Evolutionary conservation across 805 yeast genomes (phyloP).

Genomic region (Tetrapisispora arboricola): DNA sequence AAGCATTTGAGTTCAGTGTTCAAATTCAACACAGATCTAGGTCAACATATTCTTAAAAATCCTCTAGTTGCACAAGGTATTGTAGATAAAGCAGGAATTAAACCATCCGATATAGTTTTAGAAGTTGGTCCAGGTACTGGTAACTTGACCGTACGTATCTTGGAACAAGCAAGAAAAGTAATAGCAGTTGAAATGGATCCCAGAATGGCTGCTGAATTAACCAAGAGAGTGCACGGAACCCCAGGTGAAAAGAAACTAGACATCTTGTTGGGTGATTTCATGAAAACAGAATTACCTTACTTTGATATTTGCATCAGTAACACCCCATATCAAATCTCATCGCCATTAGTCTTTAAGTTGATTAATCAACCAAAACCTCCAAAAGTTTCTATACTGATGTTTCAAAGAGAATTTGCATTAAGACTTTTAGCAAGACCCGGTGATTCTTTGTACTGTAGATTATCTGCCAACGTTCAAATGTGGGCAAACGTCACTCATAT

Average conservation of each 20-base stretch:
- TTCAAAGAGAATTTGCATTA: conserved; percentile 93
- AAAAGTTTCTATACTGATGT: conserved; percentile 89
- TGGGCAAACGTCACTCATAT: conserved; percentile 99
- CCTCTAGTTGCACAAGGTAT: conserved; percentile 97
- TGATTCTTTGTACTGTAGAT: conserved; percentile 83
- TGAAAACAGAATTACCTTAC: conserved; percentile 89
- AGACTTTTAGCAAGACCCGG: conserved; percentile 93
- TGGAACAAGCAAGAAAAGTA: conserved; percentile 90
- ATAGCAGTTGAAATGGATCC: conserved; percentile 98
- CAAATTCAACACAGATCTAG: conserved; percentile 92
- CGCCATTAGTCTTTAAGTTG: conserved; percentile 89
- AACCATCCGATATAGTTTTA: conserved; percentile 83
- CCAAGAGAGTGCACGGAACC: conserved; percentile 96
- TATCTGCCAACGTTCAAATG: conserved; percentile 96
- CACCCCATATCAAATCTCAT: conserved; percentile 95
- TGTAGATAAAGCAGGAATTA: conserved; percentile 89
- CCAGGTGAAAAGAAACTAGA: conserved; percentile 86
- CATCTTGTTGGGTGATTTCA: conserved; percentile 87
- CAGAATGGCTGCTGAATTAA: conserved; percentile 98
- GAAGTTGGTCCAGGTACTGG: conserved; percentile 99
- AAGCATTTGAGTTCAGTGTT: conserved; percentile 67
- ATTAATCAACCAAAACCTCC: conserved; percentile 91
- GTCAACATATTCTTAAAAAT: conserved; percentile 93
- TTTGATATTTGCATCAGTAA: conserved; percentile 94
- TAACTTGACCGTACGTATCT: conserved; percentile 82